phyloP scores from a whole-genome alignment of 2,329 filamentous ascomycete species.

The Davidsoniella neocaledoniae region DNA sequence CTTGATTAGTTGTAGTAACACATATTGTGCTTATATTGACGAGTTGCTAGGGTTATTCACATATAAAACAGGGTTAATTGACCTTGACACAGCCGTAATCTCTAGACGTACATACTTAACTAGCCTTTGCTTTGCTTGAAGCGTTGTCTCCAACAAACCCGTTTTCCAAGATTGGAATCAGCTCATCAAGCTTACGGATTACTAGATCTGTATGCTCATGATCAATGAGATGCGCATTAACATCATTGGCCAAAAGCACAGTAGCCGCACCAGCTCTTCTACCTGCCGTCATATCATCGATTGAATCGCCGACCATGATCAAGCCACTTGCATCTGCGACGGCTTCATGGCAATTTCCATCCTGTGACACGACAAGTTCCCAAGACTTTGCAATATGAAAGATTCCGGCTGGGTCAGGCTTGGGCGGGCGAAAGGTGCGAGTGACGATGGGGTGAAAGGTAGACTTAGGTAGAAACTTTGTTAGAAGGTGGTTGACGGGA shows the following conservation, averaged over 20 bases:
- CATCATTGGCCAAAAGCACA: constrained; percentile 71
- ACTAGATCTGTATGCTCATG: constrained; percentile 66
- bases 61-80: background rate
- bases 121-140: constrained; percentile 6
- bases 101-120: background rate
- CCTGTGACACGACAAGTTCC: constrained; percentile 31
- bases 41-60: background rate
- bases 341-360: constrained; percentile 11
- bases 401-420: constrained; percentile 78
- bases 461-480: constrained; percentile 52
- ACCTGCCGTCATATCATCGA: constrained; percentile 88
- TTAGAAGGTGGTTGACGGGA: constrained; percentile 58
- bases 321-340: constrained; percentile 28
- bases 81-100: background rate
- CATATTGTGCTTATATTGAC: background rate
- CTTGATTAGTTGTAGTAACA: background rate
- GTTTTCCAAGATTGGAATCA: constrained; percentile 56
- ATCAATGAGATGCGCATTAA: constrained; percentile 50
- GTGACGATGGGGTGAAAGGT: constrained; percentile 69
- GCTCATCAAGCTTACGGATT: constrained; percentile 55
- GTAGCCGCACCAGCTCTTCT: constrained; percentile 71
- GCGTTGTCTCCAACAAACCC: constrained; percentile 44
- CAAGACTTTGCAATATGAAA: constrained; percentile 67
- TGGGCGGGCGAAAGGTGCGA: constrained; percentile 65
- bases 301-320: constrained; percentile 60